These are phyloP conservation scores for Cercospora brassicicola DNA, from an alignment of 2,329 filamentous ascomycete species.

Conservation along the genomic window DNA sequence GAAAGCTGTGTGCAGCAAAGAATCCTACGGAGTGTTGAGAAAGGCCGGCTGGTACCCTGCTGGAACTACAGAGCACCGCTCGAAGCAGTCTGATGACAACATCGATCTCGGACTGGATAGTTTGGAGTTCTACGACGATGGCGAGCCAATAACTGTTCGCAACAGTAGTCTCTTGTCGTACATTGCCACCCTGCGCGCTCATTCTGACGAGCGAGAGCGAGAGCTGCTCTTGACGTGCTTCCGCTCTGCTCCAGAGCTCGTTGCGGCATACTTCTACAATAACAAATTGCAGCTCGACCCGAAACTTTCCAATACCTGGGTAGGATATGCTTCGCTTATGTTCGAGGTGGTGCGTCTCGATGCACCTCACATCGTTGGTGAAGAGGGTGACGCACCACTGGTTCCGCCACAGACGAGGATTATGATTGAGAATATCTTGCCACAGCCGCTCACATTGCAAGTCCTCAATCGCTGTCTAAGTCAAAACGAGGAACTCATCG, in stretches of 20 bases:
- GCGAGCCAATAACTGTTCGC: slow-evolving; percentile 65
- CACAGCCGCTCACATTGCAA: slow-evolving; percentile 77
- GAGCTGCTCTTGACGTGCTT: slow-evolving; percentile 82
- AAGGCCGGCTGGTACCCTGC: slow-evolving; percentile 84
- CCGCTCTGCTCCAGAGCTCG: slow-evolving; percentile 75
- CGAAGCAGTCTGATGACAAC: slow-evolving; percentile 39
- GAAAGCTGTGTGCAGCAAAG: slow-evolving; percentile 69
- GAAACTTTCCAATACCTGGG: slow-evolving; percentile 89
- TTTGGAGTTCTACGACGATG: slow-evolving; percentile 63
- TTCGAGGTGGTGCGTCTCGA: slow-evolving; percentile 76
- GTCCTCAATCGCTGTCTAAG: slow-evolving; percentile 76
- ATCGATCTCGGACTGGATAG: slow-evolving; percentile 68
- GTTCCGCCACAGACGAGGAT: slow-evolving; percentile 76
- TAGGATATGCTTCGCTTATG: slow-evolving; percentile 86
- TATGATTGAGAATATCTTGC: slow-evolving; percentile 82
- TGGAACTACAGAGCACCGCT: slow-evolving; percentile 42
- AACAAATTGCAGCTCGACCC: slow-evolving; percentile 83
- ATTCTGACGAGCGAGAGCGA: slow-evolving; percentile 76
- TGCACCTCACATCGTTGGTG: slow-evolving; percentile 71
- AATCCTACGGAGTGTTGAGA: slow-evolving; percentile 70
- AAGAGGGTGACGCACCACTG: slow-evolving; percentile 54
- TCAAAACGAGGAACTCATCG: slow-evolving; percentile 73
- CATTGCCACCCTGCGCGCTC: slow-evolving; percentile 74
- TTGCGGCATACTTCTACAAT: slow-evolving; percentile 84
- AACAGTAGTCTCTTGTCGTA: slow-evolving; percentile 80